Evolutionary conservation across 352 stramenopile genomes (phyloP).

Genomic region (Phytophthora crassamura): DNA sequence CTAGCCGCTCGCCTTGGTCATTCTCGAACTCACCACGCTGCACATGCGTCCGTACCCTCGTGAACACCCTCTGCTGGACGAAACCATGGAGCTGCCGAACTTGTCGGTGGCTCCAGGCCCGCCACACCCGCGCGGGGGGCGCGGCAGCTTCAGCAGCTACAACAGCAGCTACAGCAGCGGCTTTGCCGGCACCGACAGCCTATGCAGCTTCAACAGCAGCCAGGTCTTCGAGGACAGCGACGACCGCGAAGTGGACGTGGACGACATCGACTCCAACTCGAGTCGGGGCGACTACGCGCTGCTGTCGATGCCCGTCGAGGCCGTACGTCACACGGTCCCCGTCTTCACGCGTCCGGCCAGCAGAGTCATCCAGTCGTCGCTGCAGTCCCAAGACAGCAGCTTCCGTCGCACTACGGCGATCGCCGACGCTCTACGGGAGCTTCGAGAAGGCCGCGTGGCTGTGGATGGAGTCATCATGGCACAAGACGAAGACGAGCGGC

Average conservation of each 20-base stretch:
- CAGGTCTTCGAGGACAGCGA: conserved; percentile 33
- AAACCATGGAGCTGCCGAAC: conserved; percentile 32
- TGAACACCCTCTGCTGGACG: conserved; percentile 29
- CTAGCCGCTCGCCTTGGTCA: no score
- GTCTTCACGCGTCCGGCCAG: conserved; percentile 15
- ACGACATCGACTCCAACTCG: conserved; percentile 27
- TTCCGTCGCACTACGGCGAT: conserved; percentile 22
- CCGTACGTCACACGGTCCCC: conserved; percentile 23
- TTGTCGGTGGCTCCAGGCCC: conserved; percentile 23
- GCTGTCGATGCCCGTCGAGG: conserved; percentile 33
- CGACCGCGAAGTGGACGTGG: conserved; percentile 30
- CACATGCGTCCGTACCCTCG: conserved; percentile 18
- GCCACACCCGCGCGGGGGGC: conserved; percentile 29
- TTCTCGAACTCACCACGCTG: conserved; percentile 17
- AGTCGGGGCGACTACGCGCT: conserved; percentile 35
- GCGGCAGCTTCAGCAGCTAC: conserved; percentile 37
- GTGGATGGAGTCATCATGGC: background rate
- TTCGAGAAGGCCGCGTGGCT: conserved; percentile 24
- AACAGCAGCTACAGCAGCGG: conserved; percentile 37
- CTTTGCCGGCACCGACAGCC: conserved; percentile 33
- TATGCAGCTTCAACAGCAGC: conserved; percentile 37
- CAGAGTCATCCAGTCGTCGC: conserved; percentile 7
- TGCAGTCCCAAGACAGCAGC: conserved; percentile 14
- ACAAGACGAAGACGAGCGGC: conserved; percentile 15
- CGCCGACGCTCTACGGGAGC: conserved; percentile 27